Conservation (phyloP, 768 basidiomycete genomes). For the Boletus reticuloceps region DNA sequence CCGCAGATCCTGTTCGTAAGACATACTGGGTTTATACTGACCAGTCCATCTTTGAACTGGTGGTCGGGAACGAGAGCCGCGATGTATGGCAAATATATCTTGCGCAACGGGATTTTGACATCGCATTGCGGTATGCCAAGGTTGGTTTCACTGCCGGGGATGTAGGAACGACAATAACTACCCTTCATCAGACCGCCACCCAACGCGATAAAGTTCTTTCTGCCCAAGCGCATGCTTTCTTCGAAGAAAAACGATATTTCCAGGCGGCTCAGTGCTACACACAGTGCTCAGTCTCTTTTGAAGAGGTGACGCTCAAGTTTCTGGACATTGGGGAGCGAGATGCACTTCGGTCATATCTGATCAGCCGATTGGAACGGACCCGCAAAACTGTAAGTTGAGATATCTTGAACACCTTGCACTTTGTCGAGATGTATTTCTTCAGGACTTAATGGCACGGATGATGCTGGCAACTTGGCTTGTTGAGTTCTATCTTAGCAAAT, state of each 20-base stretch:
- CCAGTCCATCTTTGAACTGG: constrained; percentile 84
- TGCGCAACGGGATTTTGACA: constrained; percentile 71
- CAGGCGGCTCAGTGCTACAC: constrained; percentile 92
- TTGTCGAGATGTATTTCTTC: background rate
- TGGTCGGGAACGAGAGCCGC: constrained; percentile 82
- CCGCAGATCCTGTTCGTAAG: constrained; percentile 80
- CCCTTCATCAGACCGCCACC: constrained; percentile 61
- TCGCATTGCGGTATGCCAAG: constrained; percentile 79
- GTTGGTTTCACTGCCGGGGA: constrained; percentile 37
- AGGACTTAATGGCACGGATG: constrained; percentile 95
- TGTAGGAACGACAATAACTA: background rate
- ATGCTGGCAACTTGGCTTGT: constrained; percentile 98
- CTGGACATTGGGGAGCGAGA: constrained; percentile 89
- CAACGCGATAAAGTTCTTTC: constrained; percentile 85
- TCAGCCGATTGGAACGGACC: constrained; percentile 82
- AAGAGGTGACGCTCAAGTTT: constrained; percentile 89
- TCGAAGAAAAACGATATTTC: constrained; percentile 78
- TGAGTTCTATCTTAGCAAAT: constrained; percentile 95
- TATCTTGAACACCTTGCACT: background rate
- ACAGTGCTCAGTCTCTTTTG: constrained; percentile 83
- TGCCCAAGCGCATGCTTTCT: constrained; percentile 78
- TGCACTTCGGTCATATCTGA: constrained; percentile 84
- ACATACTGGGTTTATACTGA: constrained; percentile 96
- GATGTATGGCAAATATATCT: constrained; percentile 95
- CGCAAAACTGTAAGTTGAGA: constrained; percentile 65